Conservation (phyloP, 108 stramenopile genomes). For the Fistulifera solaris region DNA sequence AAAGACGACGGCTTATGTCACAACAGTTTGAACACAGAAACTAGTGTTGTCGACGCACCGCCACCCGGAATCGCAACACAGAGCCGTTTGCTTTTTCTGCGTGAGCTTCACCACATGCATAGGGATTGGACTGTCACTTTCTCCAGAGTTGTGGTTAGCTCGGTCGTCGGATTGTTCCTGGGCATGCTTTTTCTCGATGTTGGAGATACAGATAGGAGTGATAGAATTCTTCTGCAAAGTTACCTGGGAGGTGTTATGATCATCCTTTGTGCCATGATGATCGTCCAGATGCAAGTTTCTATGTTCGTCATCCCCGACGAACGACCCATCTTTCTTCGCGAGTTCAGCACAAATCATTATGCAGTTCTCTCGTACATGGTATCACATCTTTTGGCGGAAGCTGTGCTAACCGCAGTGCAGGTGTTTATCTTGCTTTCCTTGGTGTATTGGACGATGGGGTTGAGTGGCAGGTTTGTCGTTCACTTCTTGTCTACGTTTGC, state of each 20-base stretch:
- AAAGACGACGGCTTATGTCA: too few relatives aligned
- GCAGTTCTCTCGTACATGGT: constrained; percentile 1
- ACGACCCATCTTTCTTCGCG: constrained; percentile 31
- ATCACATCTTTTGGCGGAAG: constrained; percentile 13
- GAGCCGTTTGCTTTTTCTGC: constrained; percentile 23
- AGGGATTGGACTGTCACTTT: constrained; percentile 35
- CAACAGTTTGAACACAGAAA: too few relatives aligned
- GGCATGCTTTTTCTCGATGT: constrained; percentile 50
- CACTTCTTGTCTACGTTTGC: constrained; percentile 15
- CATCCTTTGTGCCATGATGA: too few relatives aligned
- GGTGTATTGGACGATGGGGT: constrained; percentile 34
- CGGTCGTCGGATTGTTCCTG: constrained; percentile 38
- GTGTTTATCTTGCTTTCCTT: constrained; percentile 23
- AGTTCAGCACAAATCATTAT: constrained; percentile 82
- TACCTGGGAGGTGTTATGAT: too few relatives aligned
- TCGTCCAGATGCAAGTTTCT: too few relatives aligned
- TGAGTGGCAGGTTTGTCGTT: constrained; percentile 19
- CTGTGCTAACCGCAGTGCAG: constrained; percentile 24
- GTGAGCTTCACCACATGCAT: constrained; percentile 30
- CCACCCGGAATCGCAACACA: constrained; percentile 32
- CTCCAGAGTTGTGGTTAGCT: constrained; percentile 36
- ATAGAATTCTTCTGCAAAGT: too few relatives aligned
- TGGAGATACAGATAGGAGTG: constrained; percentile 19
- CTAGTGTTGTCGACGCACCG: not conserved
- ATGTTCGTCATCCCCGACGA: too few relatives aligned